Evolutionary conservation across 495 filamentous ascomycete genomes (phyloP), one percentile per base, ranked within the genome.

Genomic region (Penicillium samsonianum): DNA sequence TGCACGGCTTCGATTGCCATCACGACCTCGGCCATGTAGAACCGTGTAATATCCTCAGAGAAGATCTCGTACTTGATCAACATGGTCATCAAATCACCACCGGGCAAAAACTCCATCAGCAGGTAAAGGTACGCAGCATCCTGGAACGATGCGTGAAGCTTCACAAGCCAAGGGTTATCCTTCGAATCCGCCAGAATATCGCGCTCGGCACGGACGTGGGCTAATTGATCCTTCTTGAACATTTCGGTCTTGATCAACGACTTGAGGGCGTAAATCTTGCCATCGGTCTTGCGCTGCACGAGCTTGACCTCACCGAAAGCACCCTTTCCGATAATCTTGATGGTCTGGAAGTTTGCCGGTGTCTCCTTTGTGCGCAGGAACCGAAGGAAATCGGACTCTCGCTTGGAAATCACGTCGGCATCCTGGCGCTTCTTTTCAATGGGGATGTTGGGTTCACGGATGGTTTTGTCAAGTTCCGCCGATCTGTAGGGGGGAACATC

Each of bases 51-150:
- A 57, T 98, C 94, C 69, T 97, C 92, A 0, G 91, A 95, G 75
- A 99, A 99, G 65, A 99, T 96, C 72, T 99, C 94, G 68, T 99
- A 98, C 79, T 97, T 98, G 77, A 99, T 99, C 63, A 99, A 82
- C 94, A 99, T 99, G 31, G 94, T 99, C 94, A 99, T 99, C 67
- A 99, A 73, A 80, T 99, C 94, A 67, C 94, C 94, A 69, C 94
- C 94, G 14, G 94, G 94, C 65, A 98, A 82, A 75, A 97, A 99
- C 74, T 99, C 94, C 94, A 99, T 98, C 55, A 99, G 83, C 84
- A 99, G 89, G 76, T 99, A 98, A 14, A 99, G 81, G 75, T 96
- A 98, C 56, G 91, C 91, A 47, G 81, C 78, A 72, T 99, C 94
- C 72, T 99, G 94, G 78, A 98, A 99, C 7, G 94, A 96, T 17